These are phyloP conservation scores for Phaeodactylum tricornutum DNA, from an alignment of 108 stramenopile species.

Conservation along the genomic window DNA sequence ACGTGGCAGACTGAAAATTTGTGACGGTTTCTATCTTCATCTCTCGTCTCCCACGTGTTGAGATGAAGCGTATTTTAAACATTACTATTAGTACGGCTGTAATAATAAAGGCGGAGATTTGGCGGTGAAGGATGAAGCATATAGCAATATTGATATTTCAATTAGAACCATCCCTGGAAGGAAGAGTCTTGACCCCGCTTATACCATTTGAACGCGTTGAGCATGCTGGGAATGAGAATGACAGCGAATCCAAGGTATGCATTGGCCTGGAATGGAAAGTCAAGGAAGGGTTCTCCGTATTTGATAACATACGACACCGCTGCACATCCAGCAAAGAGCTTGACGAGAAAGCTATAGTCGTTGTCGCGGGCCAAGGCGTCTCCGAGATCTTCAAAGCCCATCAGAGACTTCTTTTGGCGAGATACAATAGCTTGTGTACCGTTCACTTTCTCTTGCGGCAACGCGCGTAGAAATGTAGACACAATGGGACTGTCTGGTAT, in stretches of 20 bases:
- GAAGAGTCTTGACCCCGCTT: slow-evolving; percentile 61
- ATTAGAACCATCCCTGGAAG: slow-evolving; percentile 82
- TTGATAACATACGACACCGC: slow-evolving; percentile 64
- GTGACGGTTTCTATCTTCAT: too few relatives aligned
- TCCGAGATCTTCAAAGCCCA: slow-evolving; percentile 79
- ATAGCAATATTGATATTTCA: too few relatives aligned
- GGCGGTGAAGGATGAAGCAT: not conserved
- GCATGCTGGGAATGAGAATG: slow-evolving; percentile 48
- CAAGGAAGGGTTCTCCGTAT: slow-evolving; percentile 65
- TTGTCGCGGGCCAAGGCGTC: slow-evolving; percentile 44
- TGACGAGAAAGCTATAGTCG: slow-evolving; percentile 67
- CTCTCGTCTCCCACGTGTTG: too few relatives aligned
- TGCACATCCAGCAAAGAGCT: slow-evolving; percentile 71
- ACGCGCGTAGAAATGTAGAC: not conserved
- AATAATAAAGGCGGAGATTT: too few relatives aligned
- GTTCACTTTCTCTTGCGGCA: not conserved
- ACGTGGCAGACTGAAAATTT: slow-evolving; percentile 29
- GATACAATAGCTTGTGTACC: not conserved
- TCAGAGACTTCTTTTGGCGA: slow-evolving; percentile 16
- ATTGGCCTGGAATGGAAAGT: slow-evolving; percentile 65
- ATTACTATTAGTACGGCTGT: too few relatives aligned
- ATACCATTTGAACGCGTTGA: slow-evolving; percentile 81
- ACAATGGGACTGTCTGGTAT: not conserved
- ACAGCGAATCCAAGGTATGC: slow-evolving; percentile 41
- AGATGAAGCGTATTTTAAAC: too few relatives aligned